Evolutionary conservation across 352 stramenopile genomes (phyloP), one percentile per base, ranked within the genome.

Genomic region (Phytopythium sindhum): DNA sequence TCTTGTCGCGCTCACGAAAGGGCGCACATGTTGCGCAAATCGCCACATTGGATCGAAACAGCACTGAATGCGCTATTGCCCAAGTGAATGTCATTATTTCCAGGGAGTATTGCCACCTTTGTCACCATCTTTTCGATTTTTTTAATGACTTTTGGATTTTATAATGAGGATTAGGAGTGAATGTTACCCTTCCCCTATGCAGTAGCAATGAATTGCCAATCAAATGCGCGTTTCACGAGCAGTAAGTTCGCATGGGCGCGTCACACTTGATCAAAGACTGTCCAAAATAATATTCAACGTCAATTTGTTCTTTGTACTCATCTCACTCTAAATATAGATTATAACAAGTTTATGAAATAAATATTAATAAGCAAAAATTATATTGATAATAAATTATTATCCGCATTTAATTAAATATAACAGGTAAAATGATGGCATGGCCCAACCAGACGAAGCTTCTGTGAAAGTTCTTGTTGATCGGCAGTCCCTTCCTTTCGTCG

Each of bases 391-490:
- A 44, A 21, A 44, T 44, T 1, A 10, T 12, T 50, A 26, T 28
- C 0, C 26, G 8, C 2, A 0, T 5, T 50, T 15, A 6, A 50
- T 28, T 26, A 3, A 2, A 15, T 50, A 1, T 54, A 0, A 23
- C 47, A 54, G 47, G 47, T 31, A 15, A 11, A 39, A 39, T 2
- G 2, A 15, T 14, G 33, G 19, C 1, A 12, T 6, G 14, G 5
- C 33, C 19, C 56, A 4, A 61, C 56, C 56, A 29, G 37, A 39
- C 56, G 58, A 64, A 64, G 58, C 58, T 64, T 64, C 58, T 57
- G 28, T 57, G 58, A 57, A 64, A 45, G n/a, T 64, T 64, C 58
- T 64, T 64, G 58, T 35, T 57, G 58, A 42, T 15, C 14, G 15
- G 6, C 39, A 54, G 26, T 56, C 26, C 1, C 28, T 17, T 7